phyloP scores from a whole-genome alignment of 257 asterid genomes.

The Penstemon newberryi region DNA sequence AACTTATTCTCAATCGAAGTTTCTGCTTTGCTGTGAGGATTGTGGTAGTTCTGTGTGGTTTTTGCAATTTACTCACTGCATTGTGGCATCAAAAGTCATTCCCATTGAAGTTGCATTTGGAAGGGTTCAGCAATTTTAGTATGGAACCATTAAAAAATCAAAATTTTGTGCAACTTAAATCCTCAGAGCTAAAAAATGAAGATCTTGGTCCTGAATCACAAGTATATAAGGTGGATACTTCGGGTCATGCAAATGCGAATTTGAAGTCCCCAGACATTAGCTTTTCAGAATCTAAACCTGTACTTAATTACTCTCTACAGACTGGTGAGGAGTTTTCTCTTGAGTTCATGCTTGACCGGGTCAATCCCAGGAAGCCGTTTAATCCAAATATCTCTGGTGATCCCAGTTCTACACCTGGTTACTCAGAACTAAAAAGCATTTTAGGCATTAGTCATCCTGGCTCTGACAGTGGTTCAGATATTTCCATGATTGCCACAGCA shows the following conservation, averaged over 20 bases:
- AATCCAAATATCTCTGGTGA: constrained; percentile 54
- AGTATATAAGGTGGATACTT: constrained; percentile 41
- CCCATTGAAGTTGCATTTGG: constrained; percentile 29
- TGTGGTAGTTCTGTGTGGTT: constrained; percentile 42
- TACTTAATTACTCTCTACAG: constrained; percentile 76
- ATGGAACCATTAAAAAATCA: constrained; percentile 64
- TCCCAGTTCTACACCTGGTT: constrained; percentile 53
- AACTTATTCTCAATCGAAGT: constrained; percentile 35
- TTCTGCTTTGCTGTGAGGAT: constrained; percentile 37
- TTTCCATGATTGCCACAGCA: constrained; percentile 46
- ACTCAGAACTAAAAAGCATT: constrained; percentile 63
- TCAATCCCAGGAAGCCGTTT: constrained; percentile 56
- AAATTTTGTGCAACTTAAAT: constrained; percentile 36
- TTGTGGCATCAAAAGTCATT: constrained; percentile 39
- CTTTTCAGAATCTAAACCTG: constrained; percentile 64
- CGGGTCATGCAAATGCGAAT: constrained; percentile 44
- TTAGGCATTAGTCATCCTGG: constrained; percentile 55
- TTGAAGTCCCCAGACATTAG: constrained; percentile 40
- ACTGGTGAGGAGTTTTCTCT: constrained; percentile 97
- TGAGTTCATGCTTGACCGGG: constrained; percentile 85
- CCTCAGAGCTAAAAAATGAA: constrained; percentile 43
- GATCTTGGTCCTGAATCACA: constrained; percentile 51
- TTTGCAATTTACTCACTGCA: constrained; percentile 32
- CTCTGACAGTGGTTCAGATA: constrained; percentile 62
- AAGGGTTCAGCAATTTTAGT: constrained; percentile 17